Evolutionary conservation across 2,329 filamentous ascomycete genomes (phyloP).

Genomic region (Beauveria australis): DNA sequence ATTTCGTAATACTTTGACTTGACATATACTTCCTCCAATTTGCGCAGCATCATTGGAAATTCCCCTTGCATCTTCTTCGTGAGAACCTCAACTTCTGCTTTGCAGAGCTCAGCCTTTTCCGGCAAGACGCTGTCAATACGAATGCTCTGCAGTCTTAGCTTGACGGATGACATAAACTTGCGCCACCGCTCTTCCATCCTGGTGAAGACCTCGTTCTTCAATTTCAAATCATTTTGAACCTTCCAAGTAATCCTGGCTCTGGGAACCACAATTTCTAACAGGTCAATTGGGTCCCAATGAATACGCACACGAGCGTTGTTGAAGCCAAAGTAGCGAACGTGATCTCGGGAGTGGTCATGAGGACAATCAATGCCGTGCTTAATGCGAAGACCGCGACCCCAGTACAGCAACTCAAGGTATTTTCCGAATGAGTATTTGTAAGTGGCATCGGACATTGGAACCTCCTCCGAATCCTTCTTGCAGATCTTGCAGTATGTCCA

Average conservation of each 20-base stretch:
- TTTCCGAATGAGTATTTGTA: slow-evolving; percentile 99
- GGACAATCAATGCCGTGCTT: slow-evolving; percentile 65
- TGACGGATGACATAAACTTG: slow-evolving; percentile 82
- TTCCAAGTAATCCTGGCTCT: slow-evolving; percentile 92
- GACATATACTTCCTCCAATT: slow-evolving; percentile 85
- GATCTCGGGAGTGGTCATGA: slow-evolving; percentile 87
- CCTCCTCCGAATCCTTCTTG: slow-evolving; percentile 79
- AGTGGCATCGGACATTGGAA: slow-evolving; percentile 85
- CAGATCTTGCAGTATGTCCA: slow-evolving; percentile 96
- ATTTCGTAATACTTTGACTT: slow-evolving; percentile 94
- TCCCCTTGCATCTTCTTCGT: slow-evolving; percentile 77
- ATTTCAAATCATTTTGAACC: slow-evolving; percentile 81
- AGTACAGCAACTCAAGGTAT: slow-evolving; percentile 95
- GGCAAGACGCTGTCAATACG: slow-evolving; percentile 84
- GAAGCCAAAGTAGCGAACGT: slow-evolving; percentile 86
- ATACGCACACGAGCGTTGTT: slow-evolving; percentile 79
- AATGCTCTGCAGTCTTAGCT: slow-evolving; percentile 75
- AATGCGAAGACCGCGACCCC: slow-evolving; percentile 75
- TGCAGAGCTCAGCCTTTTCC: slow-evolving; percentile 77
- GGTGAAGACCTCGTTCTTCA: slow-evolving; percentile 87
- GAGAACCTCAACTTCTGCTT: slow-evolving; percentile 69
- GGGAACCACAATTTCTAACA: slow-evolving; percentile 91
- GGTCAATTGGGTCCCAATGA: slow-evolving; percentile 85
- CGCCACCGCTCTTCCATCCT: slow-evolving; percentile 75
- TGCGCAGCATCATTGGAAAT: slow-evolving; percentile 61